Evolutionary conservation across 23 red algal genomes (phyloP).

Genomic region (Gracilariopsis chorda): DNA sequence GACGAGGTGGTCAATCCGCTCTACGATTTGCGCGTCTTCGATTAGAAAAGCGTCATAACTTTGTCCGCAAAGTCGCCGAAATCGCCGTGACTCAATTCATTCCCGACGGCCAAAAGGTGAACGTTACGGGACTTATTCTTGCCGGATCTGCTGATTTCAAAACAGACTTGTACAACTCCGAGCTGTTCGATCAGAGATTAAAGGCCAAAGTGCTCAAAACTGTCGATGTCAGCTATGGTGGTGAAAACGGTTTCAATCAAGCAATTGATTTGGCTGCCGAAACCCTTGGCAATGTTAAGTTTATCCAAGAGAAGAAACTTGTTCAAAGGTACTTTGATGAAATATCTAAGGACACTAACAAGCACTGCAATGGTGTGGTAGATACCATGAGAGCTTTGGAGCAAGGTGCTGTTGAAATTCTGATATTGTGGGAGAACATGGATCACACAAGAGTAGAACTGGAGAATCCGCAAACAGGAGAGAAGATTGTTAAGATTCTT

Average conservation of each 20-base stretch:
- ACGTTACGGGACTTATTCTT: conserved; percentile 94
- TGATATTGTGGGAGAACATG: conserved; percentile 98
- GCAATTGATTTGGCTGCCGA: conserved; percentile 95
- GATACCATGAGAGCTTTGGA: conserved; percentile 94
- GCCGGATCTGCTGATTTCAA: conserved; percentile 99
- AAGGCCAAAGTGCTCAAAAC: conserved; percentile 92
- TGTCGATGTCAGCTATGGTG: conserved; percentile 96
- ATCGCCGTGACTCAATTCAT: conserved; percentile 91
- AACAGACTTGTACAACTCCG: conserved; percentile 86
- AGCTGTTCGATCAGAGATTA: conserved; percentile 96
- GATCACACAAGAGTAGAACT: conserved; percentile 84
- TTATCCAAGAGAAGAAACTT: conserved; percentile 92
- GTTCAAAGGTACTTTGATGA: conserved; percentile 95
- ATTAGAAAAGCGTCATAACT: conserved; percentile 98
- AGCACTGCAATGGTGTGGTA: conserved; percentile 89
- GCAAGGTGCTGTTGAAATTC: conserved; percentile 91
- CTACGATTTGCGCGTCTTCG: conserved; percentile 96
- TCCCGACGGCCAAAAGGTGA: conserved; percentile 91
- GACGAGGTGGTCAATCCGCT: conserved; percentile 97
- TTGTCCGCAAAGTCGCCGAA: conserved; percentile 91
- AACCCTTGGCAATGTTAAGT: conserved; percentile 97
- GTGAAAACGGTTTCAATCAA: conserved; percentile 99
- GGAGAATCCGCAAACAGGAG: conserved; percentile 85
- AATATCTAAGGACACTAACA: conserved; percentile 95
- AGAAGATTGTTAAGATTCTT: conserved; percentile 87